phyloP scores from a whole-genome alignment of 2,329 filamentous ascomycete genomes.

The Trichoderma polysporum region DNA sequence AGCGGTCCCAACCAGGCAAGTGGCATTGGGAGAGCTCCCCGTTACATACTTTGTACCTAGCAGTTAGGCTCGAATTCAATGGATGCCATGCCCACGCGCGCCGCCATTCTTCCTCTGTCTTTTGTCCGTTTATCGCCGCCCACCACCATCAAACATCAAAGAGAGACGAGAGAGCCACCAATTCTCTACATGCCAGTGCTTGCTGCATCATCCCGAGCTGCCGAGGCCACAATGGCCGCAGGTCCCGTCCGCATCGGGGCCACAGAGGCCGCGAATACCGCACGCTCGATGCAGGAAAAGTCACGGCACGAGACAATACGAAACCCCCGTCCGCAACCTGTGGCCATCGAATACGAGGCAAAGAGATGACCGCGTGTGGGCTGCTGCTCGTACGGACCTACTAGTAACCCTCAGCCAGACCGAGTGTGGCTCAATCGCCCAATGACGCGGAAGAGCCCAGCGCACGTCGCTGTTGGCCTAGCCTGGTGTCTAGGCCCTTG shows the following conservation, averaged over 20 bases:
- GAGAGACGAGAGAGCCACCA: too few relatives aligned
- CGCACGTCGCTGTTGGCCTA: neutral
- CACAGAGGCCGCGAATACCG: neutral
- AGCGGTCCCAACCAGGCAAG: slow-evolving; percentile 6
- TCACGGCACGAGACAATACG: slow-evolving; percentile 12
- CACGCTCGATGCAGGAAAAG: neutral
- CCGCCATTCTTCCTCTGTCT: neutral
- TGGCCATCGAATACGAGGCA: slow-evolving; percentile 18
- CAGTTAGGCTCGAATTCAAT: neutral
- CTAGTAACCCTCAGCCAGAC: neutral
- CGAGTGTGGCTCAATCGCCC: slow-evolving; percentile 14
- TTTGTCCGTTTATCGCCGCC: neutral
- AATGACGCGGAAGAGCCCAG: slow-evolving; percentile 12
- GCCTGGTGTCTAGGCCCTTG: neutral
- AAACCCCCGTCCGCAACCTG: slow-evolving; percentile 8
- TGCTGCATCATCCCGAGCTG: neutral
- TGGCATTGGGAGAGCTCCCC: neutral
- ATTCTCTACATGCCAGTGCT: neutral
- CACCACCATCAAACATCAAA: neutral
- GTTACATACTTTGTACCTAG: neutral
- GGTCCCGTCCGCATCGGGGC: neutral
- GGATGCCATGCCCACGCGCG: neutral
- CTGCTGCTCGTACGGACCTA: slow-evolving; percentile 16
- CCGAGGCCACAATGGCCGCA: neutral
- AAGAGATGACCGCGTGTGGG: slow-evolving; percentile 15